Conservation (phyloP, 208 protist species). For the Trichomonas tenax region DNA sequence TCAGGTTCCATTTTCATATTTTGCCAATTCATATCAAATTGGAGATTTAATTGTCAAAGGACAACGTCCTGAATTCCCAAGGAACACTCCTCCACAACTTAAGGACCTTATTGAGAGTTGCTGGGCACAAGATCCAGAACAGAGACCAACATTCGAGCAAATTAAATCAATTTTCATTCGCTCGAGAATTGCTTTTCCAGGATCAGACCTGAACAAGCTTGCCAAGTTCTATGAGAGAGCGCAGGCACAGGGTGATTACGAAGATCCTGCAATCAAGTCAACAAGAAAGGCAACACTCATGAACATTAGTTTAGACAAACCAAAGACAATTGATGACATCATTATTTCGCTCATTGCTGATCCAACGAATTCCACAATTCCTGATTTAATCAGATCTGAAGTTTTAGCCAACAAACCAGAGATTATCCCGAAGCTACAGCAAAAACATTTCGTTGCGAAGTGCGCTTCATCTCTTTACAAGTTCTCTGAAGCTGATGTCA, state of each 20-base stretch:
- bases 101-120: not conserved
- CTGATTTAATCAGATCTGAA: not conserved
- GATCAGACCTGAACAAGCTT: not conserved
- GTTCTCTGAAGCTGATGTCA: not conserved
- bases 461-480: not conserved
- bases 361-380: too few species aligned
- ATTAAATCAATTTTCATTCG: not conserved
- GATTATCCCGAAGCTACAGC: not conserved
- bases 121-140: not conserved
- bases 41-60: not conserved
- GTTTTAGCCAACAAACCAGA: not conserved
- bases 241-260: not conserved
- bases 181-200: not conserved
- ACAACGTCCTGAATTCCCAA: not conserved
- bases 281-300: not conserved
- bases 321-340: not conserved
- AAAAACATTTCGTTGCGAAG: not conserved
- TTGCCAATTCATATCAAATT: not conserved
- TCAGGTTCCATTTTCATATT: not conserved
- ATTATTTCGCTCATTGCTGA: not conserved
- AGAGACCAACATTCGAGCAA: not conserved
- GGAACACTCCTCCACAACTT: not conserved
- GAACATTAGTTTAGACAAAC: not conserved
- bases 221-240: not conserved
- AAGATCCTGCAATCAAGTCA: not conserved